These are phyloP conservation scores for Blastocystis sp. DNA, from an alignment of 352 stramenopile species.

Conservation along the genomic window DNA sequence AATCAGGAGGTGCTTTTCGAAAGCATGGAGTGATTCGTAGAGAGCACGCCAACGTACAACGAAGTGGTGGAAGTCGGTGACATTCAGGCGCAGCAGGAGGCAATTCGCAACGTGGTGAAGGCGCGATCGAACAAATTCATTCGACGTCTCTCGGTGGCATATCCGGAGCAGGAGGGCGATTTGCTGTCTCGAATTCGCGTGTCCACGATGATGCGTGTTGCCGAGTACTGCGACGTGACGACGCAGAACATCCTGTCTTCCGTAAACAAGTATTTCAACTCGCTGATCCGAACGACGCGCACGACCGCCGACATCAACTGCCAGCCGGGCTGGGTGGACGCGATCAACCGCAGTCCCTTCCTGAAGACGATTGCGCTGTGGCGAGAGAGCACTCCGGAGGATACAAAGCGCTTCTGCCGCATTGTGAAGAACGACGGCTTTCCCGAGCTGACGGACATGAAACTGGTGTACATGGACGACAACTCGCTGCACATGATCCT, in stretches of 20 bases:
- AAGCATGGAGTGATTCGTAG: not conserved
- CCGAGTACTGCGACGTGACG: conserved; percentile 44
- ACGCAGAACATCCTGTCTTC: conserved; percentile 6
- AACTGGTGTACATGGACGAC: conserved; percentile 68
- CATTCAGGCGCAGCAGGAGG: conserved; percentile 55
- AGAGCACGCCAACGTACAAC: not conserved
- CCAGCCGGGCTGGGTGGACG: conserved; percentile 61
- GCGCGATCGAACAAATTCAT: conserved; percentile 55
- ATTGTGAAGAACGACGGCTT: conserved; percentile 72
- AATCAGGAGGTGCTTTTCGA: not conserved
- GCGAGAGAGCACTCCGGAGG: conserved; percentile 53
- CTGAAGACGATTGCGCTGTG: conserved; percentile 41
- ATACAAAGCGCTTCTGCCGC: conserved; percentile 51
- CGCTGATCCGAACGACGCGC: conserved; percentile 46
- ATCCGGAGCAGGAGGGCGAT: conserved; percentile 36
- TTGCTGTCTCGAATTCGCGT: conserved; percentile 44
- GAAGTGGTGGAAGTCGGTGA: conserved; percentile 38
- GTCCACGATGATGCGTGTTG: conserved; percentile 58
- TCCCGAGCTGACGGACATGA: conserved; percentile 53
- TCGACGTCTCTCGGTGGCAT: conserved; percentile 20
- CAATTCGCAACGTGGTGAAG: conserved; percentile 56
- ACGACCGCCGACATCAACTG: conserved; percentile 61
- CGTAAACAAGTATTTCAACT: conserved; percentile 70
- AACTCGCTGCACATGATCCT: conserved; percentile 45
- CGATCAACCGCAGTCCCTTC: conserved; percentile 67